Evolutionary conservation across 176 grass and related monocot genomes (phyloP).

Genomic region (Alloteropsis semialata): DNA sequence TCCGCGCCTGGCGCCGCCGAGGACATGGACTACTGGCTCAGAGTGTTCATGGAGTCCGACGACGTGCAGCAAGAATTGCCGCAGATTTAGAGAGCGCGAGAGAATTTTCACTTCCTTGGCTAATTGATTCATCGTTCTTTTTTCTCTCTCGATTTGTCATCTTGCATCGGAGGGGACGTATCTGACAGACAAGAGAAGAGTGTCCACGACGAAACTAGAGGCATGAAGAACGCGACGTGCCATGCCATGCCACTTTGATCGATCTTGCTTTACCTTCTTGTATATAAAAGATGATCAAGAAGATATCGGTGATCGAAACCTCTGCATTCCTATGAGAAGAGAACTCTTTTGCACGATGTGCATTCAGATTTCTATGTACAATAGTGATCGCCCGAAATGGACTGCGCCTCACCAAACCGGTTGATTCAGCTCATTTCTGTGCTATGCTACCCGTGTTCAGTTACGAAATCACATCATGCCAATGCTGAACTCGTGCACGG

Average conservation of each 20-base stretch:
- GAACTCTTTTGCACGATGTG: background rate
- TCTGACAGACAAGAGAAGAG: conserved; percentile 30
- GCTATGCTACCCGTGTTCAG: background rate
- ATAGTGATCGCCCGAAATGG: background rate
- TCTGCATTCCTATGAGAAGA: background rate
- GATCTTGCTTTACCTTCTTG: conserved; percentile 32
- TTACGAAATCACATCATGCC: conserved; percentile 14
- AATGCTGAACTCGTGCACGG: background rate
- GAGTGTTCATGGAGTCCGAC: conserved; percentile 68
- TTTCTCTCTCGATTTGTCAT: conserved; percentile 14
- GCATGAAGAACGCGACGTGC: background rate
- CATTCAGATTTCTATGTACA: background rate
- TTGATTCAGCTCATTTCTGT: background rate
- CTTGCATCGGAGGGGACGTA: conserved; percentile 43
- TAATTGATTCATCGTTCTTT: conserved; percentile 48
- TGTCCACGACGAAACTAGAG: conserved; percentile 42
- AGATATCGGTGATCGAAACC: conserved; percentile 24
- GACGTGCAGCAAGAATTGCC: conserved; percentile 46
- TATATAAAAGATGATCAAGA: conserved; percentile 34
- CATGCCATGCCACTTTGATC: conserved; percentile 6
- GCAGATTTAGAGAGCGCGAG: conserved; percentile 34
- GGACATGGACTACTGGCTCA: conserved; percentile 81
- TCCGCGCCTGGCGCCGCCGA: conserved; percentile 11
- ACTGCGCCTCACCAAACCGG: background rate
- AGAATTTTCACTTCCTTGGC: conserved; percentile 12